Base-by-base conservation (phyloP, 768 basidiomycete species). In the Lyophyllum shimeji region DNA sequence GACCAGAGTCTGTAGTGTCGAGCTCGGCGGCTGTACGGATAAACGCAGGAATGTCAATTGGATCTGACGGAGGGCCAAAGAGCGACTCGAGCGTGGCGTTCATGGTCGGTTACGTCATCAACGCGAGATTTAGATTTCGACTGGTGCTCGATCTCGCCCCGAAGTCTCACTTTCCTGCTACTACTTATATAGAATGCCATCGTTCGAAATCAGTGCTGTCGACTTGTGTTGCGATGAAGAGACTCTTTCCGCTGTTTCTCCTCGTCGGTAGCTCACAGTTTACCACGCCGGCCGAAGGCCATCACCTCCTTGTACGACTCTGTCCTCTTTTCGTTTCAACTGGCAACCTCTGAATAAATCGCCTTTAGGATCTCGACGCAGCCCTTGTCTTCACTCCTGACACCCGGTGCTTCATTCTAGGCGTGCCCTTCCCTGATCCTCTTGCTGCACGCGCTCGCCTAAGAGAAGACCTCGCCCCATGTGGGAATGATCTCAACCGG, bases 11-110 rank as follows among this genome's bases (percentile, higher is more conserved):
- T 25, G 11, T 57, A 25, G 39, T 40, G 40, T 60, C 59, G 33
- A 64, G 48, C 11, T 56, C 53, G 33, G 55, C 40, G 6, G 74
- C 70, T 48, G 71, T 63, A 12, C 73, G 68, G 13, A 81, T 56
- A 61, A 86, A 86, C 1, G 68, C 67, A 24, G 63, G 65, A 44
- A 88, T 59, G 44, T 81, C 66, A 29, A 88, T 74, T 23, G 63
- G 71, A 31, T 85, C 78, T 39, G 87, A 89, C 20, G 85, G 73
- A 42, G 86, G 87, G 0, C 87, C 87, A 67, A 87, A 84, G 52
- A 80, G 74, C 29, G 79, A 83, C 58, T 85, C 83, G 24, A 62
- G 53, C 43, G 64, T 65, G 54, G 65, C 55, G 33, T 68, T 66
- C 57, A 61, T 58, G 1, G 17, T 40, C 31, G 23, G 18, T 60